A percentile compares a stretch with the other conserved stretches of the same genome.
Evolutionary conservation across 139 green algal species (phyloP).

Genomic region (Coelastrella sp.): DNA sequence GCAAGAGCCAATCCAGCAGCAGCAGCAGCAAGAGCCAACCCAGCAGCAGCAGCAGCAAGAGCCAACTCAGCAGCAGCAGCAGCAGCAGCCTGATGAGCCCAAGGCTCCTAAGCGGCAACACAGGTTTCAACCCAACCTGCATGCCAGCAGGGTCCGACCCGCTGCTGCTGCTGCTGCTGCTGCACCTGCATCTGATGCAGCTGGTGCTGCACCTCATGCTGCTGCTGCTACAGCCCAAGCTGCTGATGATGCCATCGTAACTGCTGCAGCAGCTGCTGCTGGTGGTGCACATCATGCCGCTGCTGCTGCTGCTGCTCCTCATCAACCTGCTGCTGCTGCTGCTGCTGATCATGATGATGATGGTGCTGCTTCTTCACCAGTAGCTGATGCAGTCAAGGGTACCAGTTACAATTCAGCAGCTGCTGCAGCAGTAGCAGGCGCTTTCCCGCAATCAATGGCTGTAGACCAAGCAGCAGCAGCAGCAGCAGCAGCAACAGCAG

Average conservation of each 20-base stretch:
- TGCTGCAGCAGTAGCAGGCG: neutral
- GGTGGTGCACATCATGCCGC: too few relatives aligned
- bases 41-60: neutral
- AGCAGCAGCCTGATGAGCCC: neutral
- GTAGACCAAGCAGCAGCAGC: neutral
- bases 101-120: neutral
- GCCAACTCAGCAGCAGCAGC: neutral
- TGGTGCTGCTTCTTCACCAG: too few relatives aligned
- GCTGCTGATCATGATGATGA: too few relatives aligned
- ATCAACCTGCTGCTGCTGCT: neutral
- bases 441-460: neutral
- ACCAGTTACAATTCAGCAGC: neutral
- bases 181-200: neutral
- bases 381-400: neutral
- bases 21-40: neutral
- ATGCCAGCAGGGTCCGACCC: neutral
- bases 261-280: neutral
- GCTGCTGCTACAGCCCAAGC: neutral
- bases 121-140: constrained; percentile 8
- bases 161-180: neutral
- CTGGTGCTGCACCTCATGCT: neutral
- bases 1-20: neutral
- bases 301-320: neutral
- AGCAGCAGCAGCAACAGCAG: neutral
- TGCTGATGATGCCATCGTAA: neutral